Base-by-base conservation (phyloP, 441 rosid species). In the Croton laevigatus region DNA sequence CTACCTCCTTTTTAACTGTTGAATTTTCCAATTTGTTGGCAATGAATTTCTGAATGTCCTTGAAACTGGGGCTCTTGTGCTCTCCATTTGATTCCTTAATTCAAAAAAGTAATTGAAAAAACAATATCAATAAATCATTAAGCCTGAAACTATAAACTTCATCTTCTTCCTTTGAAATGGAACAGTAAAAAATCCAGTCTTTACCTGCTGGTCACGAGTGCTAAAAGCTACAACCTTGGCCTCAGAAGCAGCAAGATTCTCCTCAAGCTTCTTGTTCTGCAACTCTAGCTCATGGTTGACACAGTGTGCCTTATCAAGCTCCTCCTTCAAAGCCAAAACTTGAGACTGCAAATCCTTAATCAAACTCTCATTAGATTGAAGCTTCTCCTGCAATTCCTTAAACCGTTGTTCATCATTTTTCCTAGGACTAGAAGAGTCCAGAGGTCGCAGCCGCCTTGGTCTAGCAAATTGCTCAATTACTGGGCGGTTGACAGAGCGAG, bases 11-110 rank as follows among this genome's bases (percentile, higher is more conserved):
- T 61, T 59, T 83, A 62, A 59, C 76, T 70, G 75, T 79, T 17
- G 91, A 77, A 20, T 79, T 80, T 73, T 88, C 91, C 66, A 91
- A 78, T 80, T 91, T 87, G 81, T 78, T 81, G 62, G 91, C 88
- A 11, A 87, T 84, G 68, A 86, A 75, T 62, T 76, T 87, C 80
- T 90, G 97, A 49, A 92, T 84, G 82, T 88, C 91, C 82, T 85
- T 87, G 54, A 89, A 93, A 71, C 82, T 87, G 7, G 80, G 83
- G 75, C 82, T 85, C 71, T 74, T 81, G 65, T 75, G 64, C 66
- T 84, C 88, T 76, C 72, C 81, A 65, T 32, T 75, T 68, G 87
- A 61, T 73, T 86, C 81, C 80, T 83, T 73, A 60, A 69, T 62
- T 53, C 27, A 52, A 66, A 37, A 38, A n/a, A 59, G 4, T 1